Base-by-base conservation (phyloP, 495 filamentous ascomycete species). In the Extremus antarcticus region DNA sequence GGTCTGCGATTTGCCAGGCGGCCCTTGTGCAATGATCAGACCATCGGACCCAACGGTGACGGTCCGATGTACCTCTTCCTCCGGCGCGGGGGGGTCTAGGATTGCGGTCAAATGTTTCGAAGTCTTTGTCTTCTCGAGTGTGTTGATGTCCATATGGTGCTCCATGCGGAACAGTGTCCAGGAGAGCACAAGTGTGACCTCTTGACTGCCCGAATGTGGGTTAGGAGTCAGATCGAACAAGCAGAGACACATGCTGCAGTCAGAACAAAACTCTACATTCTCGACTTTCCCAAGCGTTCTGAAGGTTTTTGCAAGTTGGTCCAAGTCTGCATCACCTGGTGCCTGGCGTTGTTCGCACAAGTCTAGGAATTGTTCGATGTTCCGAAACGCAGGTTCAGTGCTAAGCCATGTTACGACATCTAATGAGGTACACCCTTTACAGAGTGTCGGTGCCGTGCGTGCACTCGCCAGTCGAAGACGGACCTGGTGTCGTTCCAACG, bases 101-200 rank as follows among this genome's bases (percentile, higher is more conserved):
- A 51, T 35, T 4, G 49, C 49, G 25, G 22, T 2, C 11, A 51
- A n/a, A n/a, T 39, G 38, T 20, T 25, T 51, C 2, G 49, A 21
- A 2, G 24, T 51, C 7, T 2, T 35, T n/a, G 10, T 11, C 19
- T n/a, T 2, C 9, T 17, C 9, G 2, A 13, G 17, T 19, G 49
- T 35, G 35, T 51, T 25, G 17, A 51, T 2, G 9, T 25, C 25
- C 2, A 51, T 51, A 29, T 21, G 38, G 24, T 11, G n/a, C 17
- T 51, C 49, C 4, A 51, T 9, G 9, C 49, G 49, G 25, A 35
- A 51, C 21, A 22, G 17, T 2, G 49, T 35, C 49, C 49, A 51
- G 16, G 25, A 15, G 2, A 51, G 25, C 17, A 51, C 25, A 8
- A 51, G 19, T 10, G 38, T n/a, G 2, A 51, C 24, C 15, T 2